A percentile compares a stretch with the other conserved stretches of the same genome.
These are phyloP conservation scores for Euphorbia schlechtendalii DNA, from an alignment of 441 rosid genomes.

Conservation along the genomic window DNA sequence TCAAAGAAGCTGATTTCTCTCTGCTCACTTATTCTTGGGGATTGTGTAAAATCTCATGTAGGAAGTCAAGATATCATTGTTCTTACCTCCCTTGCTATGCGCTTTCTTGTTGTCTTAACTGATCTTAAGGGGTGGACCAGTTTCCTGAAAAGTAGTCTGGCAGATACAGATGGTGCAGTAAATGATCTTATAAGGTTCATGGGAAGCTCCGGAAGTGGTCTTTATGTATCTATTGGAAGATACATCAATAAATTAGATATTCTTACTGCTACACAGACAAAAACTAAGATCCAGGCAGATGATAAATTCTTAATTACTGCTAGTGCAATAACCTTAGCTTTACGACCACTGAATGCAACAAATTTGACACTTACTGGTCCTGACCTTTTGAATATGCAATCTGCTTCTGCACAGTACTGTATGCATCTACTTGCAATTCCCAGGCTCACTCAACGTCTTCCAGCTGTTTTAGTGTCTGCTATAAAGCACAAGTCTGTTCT, in stretches of 20 bases:
- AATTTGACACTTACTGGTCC: slow-evolving; percentile 27
- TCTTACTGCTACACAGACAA: slow-evolving; percentile 22
- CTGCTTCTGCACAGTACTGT: slow-evolving; percentile 52
- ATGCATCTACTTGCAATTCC: slow-evolving; percentile 70
- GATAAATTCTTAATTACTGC: slow-evolving; percentile 74
- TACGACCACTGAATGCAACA: slow-evolving; percentile 66
- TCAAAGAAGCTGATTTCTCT: slow-evolving; percentile 58
- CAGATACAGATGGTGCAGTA: slow-evolving; percentile 53
- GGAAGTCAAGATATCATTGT: slow-evolving; percentile 37
- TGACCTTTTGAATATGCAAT: slow-evolving; percentile 23
- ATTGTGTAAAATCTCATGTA: slow-evolving; percentile 39
- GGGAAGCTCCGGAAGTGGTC: slow-evolving; percentile 64
- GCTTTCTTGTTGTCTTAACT: slow-evolving; percentile 59
- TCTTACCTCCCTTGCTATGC: slow-evolving; percentile 61
- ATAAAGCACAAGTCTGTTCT: slow-evolving; percentile 75
- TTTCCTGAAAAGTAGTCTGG: slow-evolving; percentile 28
- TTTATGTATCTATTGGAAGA: slow-evolving; percentile 58
- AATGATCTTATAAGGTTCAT: slow-evolving; percentile 51
- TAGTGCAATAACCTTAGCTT: slow-evolving; percentile 71
- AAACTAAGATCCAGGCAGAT: slow-evolving; percentile 39
- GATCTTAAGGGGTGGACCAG: slow-evolving; percentile 76
- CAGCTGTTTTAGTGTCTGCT: slow-evolving; percentile 73
- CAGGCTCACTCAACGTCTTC: slow-evolving; percentile 62
- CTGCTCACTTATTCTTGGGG: slow-evolving; percentile 56
- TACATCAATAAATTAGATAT: slow-evolving; percentile 51